Evolutionary conservation across 352 stramenopile species (phyloP), one percentile per base, ranked within the genome.

Genomic region (Hyaloperonospora arabidopsidis): DNA sequence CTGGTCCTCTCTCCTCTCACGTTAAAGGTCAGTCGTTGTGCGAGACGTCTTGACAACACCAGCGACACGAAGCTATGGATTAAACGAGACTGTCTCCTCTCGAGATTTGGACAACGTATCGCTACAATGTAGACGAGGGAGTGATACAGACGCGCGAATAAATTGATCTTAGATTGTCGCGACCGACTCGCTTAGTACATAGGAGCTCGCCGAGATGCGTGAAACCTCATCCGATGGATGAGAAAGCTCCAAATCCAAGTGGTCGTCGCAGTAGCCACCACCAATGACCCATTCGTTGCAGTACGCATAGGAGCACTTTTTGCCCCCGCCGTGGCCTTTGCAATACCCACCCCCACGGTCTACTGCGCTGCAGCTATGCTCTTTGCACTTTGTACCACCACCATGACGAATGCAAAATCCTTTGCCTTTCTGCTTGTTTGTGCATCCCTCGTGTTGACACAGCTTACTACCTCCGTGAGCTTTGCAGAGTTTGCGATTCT

Each of bases 401-500:
- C 84, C 84, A 41, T 94, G 84, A 45, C 81, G 81, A 59, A 92
- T 92, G 51, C 84, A 94, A 29, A 82, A 79, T 2, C 84, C 84
- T 35, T 81, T 80, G n/a, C 79, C 82, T 61, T 92, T 90, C 45
- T 89, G 74, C 74, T 86, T 89, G 61, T 92, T 94, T 1, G 64
- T 74, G 39, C 84, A 94, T 22, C 84, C 84, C 15, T 89, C 81
- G 25, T 76, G 54, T 45, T 78, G 61, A 41, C 84, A 94, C 15
- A 77, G 63, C 65, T 85, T 88, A 19, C 61, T 64, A n/a, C 84
- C 84, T 18, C 84, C 84, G 40, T 94, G 84, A 8, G 77, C 76
- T 54, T 94, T 94, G 59, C 84, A 94, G 1, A 91, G 65, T 40
- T 87, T 85, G 36, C 79, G 84, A 56, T 79, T 89, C 52, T 94